phyloP scores from a whole-genome alignment of 2,329 filamentous ascomycete genomes.

The Exserohilum turcica region DNA sequence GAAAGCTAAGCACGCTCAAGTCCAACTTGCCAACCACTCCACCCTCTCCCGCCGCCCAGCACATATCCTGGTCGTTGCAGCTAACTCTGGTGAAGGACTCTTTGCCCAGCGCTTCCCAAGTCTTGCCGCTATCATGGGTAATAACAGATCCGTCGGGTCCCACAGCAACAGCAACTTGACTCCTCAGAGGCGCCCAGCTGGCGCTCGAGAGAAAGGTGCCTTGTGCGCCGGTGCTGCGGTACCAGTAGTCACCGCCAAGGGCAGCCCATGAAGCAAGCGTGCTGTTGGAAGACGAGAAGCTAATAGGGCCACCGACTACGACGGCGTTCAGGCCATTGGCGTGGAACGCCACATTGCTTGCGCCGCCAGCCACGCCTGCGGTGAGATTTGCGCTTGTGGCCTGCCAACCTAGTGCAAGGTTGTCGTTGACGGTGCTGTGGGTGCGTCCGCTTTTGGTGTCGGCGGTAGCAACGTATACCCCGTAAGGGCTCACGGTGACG shows the following conservation, averaged over 20 bases:
- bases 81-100: slow-evolving; percentile 38
- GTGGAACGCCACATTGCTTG: slow-evolving; percentile 36
- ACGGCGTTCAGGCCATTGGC: slow-evolving; percentile 27
- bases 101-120: slow-evolving; percentile 32
- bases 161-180: slow-evolving; percentile 27
- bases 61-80: slow-evolving; percentile 22
- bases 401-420: slow-evolving; percentile 24
- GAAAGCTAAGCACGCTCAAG: neutral
- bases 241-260: slow-evolving; percentile 32
- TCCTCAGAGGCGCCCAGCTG: slow-evolving; percentile 30
- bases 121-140: slow-evolving; percentile 34
- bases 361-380: slow-evolving; percentile 35
- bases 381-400: slow-evolving; percentile 27
- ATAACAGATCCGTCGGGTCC: slow-evolving; percentile 37
- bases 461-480: slow-evolving; percentile 37
- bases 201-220: slow-evolving; percentile 35
- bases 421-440: slow-evolving; percentile 17
- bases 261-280: slow-evolving; percentile 32
- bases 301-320: slow-evolving; percentile 36
- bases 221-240: slow-evolving; percentile 26
- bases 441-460: slow-evolving; percentile 34
- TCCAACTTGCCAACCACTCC: slow-evolving; percentile 28
- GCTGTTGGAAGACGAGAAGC: slow-evolving; percentile 26
- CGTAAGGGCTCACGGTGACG: slow-evolving; percentile 31
- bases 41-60: slow-evolving; percentile 36